A percentile compares a stretch with the other conserved stretches of the same genome.
Conservation (phyloP, 345 rosid genomes). For the Brassica cretica region DNA sequence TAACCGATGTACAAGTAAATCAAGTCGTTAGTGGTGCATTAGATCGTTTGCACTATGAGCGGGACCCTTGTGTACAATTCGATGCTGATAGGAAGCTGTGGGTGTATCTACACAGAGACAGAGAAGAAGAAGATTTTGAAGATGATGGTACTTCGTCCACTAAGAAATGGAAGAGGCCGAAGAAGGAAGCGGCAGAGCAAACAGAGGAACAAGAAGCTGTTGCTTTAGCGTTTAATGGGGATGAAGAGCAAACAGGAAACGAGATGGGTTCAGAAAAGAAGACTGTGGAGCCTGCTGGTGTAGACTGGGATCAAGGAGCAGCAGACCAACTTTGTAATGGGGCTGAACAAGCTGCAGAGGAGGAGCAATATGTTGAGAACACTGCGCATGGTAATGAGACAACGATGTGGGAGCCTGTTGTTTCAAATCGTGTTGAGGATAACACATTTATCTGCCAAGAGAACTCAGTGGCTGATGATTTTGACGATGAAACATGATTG, state of each 20-base stretch:
- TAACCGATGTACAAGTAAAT: conserved; percentile 87
- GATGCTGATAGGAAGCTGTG: conserved; percentile 94
- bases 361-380: conserved; percentile 43
- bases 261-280: conserved; percentile 74
- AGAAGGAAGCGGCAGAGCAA: conserved; percentile 84
- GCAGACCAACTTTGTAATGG: conserved; percentile 43
- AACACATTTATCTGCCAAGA: conserved; percentile 74
- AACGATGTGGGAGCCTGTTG: conserved; percentile 59
- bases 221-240: conserved; percentile 60
- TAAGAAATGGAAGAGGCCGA: conserved; percentile 98
- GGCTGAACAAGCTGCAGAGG: conserved; percentile 59
- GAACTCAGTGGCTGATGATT: conserved; percentile 84
- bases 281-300: conserved; percentile 49
- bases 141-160: conserved; percentile 99
- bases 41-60: conserved; percentile 98
- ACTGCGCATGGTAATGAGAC: conserved; percentile 47
- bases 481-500: conserved; percentile 70
- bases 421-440: conserved; percentile 52
- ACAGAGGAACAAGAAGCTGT: conserved; percentile 68
- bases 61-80: conserved; percentile 97
- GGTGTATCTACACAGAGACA: conserved; percentile 93
- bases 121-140: conserved; percentile 99
- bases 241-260: conserved; percentile 60
- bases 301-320: conserved; percentile 49
- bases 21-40: conserved; percentile 97